Evolutionary conservation across 768 basidiomycete genomes (phyloP).

Genomic region (Sutorius australiensis): DNA sequence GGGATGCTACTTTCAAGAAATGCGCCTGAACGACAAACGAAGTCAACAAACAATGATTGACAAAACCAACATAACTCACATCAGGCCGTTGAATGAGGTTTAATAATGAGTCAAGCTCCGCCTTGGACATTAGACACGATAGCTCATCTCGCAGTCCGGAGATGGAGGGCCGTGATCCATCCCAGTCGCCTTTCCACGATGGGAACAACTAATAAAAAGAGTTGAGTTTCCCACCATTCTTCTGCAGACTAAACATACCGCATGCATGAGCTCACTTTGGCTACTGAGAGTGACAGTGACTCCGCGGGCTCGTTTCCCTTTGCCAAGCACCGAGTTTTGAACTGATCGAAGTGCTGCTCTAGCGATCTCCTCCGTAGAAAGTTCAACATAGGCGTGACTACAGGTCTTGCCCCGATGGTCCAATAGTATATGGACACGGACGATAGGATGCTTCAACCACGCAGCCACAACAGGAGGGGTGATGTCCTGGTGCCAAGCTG

Average conservation of each 20-base stretch:
- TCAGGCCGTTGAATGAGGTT: constrained; percentile 75
- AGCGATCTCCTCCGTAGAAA: constrained; percentile 56
- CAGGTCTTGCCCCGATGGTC: constrained; percentile 80
- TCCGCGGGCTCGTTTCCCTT: constrained; percentile 73
- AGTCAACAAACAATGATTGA: constrained; percentile 11
- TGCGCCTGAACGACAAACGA: constrained; percentile 51
- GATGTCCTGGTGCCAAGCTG: constrained; percentile 56
- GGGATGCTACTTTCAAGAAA: constrained; percentile 79
- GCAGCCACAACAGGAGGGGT: constrained; percentile 66
- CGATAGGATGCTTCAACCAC: constrained; percentile 66
- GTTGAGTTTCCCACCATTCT: neutral
- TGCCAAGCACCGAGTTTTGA: constrained; percentile 58
- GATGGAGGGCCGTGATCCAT: constrained; percentile 63
- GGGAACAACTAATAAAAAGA: constrained; percentile 61
- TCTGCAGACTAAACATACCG: constrained; percentile 40
- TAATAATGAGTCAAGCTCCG: constrained; percentile 61
- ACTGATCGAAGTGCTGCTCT: constrained; percentile 61
- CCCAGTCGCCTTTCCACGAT: constrained; percentile 73
- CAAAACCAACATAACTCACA: constrained; percentile 40
- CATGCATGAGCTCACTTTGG: constrained; percentile 79
- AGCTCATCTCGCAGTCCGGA: constrained; percentile 56
- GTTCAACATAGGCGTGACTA: constrained; percentile 81
- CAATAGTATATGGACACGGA: constrained; percentile 71
- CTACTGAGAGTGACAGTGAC: constrained; percentile 80
- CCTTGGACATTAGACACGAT: constrained; percentile 61